Base-by-base conservation (phyloP, 768 basidiomycete genomes). In the Epithele typhae region DNA sequence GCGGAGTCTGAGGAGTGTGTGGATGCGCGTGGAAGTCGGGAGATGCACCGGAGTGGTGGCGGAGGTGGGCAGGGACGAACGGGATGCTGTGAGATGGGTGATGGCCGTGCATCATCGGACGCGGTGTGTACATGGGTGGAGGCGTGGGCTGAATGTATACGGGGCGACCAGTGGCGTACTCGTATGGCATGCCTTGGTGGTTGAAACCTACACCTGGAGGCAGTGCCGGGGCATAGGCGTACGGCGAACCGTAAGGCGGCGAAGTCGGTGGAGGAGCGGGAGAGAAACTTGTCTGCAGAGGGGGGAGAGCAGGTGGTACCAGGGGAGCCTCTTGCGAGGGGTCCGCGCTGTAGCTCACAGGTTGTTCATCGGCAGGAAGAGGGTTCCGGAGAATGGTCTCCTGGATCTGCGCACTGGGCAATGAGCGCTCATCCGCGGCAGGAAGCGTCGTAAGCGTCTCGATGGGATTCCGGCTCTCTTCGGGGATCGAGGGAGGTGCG, bases 91-190 rank as follows among this genome's bases (percentile, higher is more conserved):
- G 50, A 57, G 67, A 68, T 18, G 74, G 70, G 25, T 75, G 71
- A 62, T 79, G 76, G 12, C 75, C 67, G 49, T 77, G 79, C 54
- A 83, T 73, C 45, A 81, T 59, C 14, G 84, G 82, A n/a, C 78
- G 81, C 41, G 82, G 81, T 40, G 79, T 81, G 59, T 79, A 85
- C 70, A 85, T 74, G 23, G 74, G 71, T 17, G 79, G 76, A 11
- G 75, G 71, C n/a, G 74, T 54, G 2, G 64, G 66, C 51, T 81
- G 77, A 23, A 91, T 71, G 56, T 84, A 84, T 25, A 92, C 82
- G 10, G 87, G 78, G 32, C 86, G 87, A 33, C 90, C 90, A 4
- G 87, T 90, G 12, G 87, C 81, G 42, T 90, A 60, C 63, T 92
- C 89, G 59, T 83, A 91, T n/a, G 87, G 73, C 68, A 88, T 74